Conservation (phyloP, 768 basidiomycete species). For the Cantharellus anzutake region DNA sequence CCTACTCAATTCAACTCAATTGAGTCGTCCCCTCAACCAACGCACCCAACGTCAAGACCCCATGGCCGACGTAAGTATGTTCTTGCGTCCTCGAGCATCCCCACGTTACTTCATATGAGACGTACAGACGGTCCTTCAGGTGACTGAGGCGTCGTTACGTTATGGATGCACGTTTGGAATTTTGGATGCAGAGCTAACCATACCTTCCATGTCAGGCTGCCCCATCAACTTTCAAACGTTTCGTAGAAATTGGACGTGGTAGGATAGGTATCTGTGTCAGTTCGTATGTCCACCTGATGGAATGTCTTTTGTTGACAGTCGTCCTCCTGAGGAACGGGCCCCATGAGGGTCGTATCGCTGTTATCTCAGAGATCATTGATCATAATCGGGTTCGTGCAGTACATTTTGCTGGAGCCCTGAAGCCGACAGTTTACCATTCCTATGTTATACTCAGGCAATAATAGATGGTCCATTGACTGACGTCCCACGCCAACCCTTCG, state of each 20-base stretch:
- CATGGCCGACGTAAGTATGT: no score
- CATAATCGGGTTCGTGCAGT: conserved; percentile 75
- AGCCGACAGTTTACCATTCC: neutral
- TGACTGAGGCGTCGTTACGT: neutral
- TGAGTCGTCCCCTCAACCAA: no score
- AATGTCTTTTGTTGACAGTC: conserved; percentile 26
- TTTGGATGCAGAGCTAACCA: neutral
- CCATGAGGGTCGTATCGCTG: conserved; percentile 72
- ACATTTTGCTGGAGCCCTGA: neutral
- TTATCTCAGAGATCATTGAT: conserved; percentile 95
- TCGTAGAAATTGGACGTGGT: conserved; percentile 97
- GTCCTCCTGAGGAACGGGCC: conserved; percentile 89
- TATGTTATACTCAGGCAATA: conserved; percentile 43
- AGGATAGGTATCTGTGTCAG: conserved; percentile 11
- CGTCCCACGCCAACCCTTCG: conserved; percentile 81
- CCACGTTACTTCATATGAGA: no score
- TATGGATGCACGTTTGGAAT: neutral
- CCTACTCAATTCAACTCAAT: no score
- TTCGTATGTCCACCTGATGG: neutral
- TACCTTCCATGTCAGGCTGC: conserved; percentile 23
- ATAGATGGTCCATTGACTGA: conserved; percentile 84
- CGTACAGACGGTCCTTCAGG: no score
- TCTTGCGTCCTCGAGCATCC: no score
- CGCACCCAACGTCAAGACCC: no score
- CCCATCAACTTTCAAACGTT: conserved; percentile 80